Percentiles rank a stretch among this genome's conserved stretches.
Conservation (phyloP, 2,329 filamentous ascomycete genomes). For the Paraconiothyrium brasiliense region DNA sequence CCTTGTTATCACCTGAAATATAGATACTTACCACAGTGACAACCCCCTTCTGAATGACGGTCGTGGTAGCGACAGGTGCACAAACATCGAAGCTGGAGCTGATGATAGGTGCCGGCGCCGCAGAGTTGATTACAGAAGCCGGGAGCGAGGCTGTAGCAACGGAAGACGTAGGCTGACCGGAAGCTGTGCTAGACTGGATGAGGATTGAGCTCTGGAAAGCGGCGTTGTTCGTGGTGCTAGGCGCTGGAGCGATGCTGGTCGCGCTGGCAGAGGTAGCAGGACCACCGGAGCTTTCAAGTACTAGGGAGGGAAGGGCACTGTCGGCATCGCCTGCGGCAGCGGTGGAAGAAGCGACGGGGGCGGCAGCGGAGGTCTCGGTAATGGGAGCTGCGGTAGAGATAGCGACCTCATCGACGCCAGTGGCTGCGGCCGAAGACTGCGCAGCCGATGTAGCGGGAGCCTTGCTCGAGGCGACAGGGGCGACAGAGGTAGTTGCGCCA, state of each 20-base stretch:
- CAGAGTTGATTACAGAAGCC: constrained; percentile 3
- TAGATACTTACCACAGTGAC: constrained; percentile 7
- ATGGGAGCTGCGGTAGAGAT: constrained; percentile 10
- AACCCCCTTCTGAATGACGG: constrained; percentile 3
- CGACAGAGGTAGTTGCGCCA: constrained; percentile 14
- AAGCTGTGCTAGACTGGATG: constrained; percentile 14
- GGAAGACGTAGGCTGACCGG: constrained; percentile 7
- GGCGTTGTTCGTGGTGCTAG: background rate
- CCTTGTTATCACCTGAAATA: too few relatives aligned
- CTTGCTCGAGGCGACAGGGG: constrained; percentile 16
- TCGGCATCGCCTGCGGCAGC: constrained; percentile 10
- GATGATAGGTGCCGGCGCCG: constrained; percentile 3
- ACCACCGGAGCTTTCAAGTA: constrained; percentile 29
- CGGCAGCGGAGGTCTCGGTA: constrained; percentile 16
- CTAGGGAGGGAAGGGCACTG: constrained; percentile 26
- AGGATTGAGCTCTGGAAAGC: constrained; percentile 12
- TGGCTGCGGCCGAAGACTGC: constrained; percentile 8
- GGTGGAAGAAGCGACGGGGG: constrained; percentile 13
- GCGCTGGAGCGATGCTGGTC: background rate
- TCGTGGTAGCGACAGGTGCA: background rate
- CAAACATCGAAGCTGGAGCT: constrained; percentile 11
- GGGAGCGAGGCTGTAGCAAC: constrained; percentile 1
- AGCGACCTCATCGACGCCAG: constrained; percentile 9
- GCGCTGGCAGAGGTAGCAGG: constrained; percentile 26
- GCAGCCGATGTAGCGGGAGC: constrained; percentile 20